Evolutionary conservation across 75 land plant species (phyloP), one percentile per base, ranked within the genome.

Genomic region (Pinus tabuliformis): DNA sequence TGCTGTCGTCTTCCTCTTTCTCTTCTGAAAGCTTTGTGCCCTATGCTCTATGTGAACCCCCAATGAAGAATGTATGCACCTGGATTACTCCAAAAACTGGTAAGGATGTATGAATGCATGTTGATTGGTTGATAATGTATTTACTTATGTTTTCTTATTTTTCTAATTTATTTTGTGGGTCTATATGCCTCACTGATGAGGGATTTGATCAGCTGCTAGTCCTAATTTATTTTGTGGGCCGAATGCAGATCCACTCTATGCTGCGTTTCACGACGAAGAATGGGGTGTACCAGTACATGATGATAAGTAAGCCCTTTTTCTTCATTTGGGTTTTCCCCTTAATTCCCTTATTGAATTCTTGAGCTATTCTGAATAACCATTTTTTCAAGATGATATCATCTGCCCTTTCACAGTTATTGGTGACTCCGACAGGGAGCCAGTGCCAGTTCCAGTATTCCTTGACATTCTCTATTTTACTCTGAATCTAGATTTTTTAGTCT

Each of bases 261-360:
- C 81, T 76, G 77, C 95, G 57, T 92, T 92, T 76, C 97, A 94
- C 79, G 95, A 94, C 72, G 89, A 88, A 81, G 97, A 94, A 74
- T 93, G 97, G 97, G 97, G 97, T 68, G 90, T 90, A 59, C 91
- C 95, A 21, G 92, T 89, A 14, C 95, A 92, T 78, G 95, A 94
- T 78, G 95, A 94, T 80, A 94, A 85, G 98, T 95, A 89, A 76
- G 91, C 54, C 17, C 15, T 58, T 59, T 57, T 28, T 36, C 77
- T 59, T 26, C 70, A 42, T 36, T n/a, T 62, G 9, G n/a, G 62
- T 28, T 18, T 30, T 18, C 45, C 15, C 28, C 28, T 8, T 45
- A 49, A 49, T 12, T 49, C 39, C 73, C 15, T 33, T 20, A 72
- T 22, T 9, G 30, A 26, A 36, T 9, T 75, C 37, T n/a, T 76